These are phyloP conservation scores for Pholiota conissans DNA, from an alignment of 768 basidiomycete species.

Conservation along the genomic window DNA sequence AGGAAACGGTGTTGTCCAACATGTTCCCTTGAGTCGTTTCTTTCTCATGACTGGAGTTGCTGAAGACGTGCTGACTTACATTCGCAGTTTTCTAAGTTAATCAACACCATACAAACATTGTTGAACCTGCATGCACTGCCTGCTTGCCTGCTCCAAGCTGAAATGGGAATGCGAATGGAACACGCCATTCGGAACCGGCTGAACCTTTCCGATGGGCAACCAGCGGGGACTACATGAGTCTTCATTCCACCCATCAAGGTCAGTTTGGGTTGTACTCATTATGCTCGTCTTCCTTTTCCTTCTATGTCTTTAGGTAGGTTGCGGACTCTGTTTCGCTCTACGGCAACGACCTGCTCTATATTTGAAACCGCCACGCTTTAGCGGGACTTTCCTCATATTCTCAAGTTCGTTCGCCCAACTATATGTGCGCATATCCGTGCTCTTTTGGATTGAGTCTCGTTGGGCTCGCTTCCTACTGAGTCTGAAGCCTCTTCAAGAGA, in stretches of 20 bases:
- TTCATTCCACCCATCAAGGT: background rate
- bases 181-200: background rate
- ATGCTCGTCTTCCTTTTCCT: too few relatives aligned
- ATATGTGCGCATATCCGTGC: too few relatives aligned
- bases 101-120: background rate
- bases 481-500: too few relatives aligned
- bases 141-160: background rate
- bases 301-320: background rate
- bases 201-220: background rate
- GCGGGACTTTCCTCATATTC: too few relatives aligned
- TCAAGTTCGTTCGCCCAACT: too few relatives aligned
- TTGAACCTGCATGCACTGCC: background rate
- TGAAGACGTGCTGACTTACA: background rate
- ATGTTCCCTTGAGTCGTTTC: background rate
- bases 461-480: too few relatives aligned
- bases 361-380: too few relatives aligned
- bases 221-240: background rate
- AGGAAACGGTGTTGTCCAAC: too few relatives aligned
- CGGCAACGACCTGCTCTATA: too few relatives aligned
- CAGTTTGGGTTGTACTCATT: too few relatives aligned
- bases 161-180: background rate
- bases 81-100: background rate
- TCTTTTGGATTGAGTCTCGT: too few relatives aligned
- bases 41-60: background rate
- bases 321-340: too few relatives aligned